A percentile compares a stretch with the other conserved stretches of the same genome.
phyloP scores from a whole-genome alignment of 2,329 filamentous ascomycete species.

The Boeremia lycopersici region DNA sequence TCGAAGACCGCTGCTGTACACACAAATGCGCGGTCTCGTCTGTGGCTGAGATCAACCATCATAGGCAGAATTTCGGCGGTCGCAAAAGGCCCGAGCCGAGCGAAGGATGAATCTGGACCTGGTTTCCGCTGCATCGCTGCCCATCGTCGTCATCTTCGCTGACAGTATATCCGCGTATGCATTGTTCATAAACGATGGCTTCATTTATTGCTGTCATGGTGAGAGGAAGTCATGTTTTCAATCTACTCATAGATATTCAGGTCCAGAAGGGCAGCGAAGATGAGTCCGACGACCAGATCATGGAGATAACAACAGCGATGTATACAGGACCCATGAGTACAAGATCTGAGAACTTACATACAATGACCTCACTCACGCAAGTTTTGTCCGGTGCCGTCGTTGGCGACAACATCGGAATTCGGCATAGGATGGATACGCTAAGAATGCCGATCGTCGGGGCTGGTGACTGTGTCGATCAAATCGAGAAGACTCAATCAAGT shows the following conservation, averaged over 20 bases:
- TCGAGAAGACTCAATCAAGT: too few relatives aligned
- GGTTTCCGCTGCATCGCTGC: slow-evolving; percentile 12
- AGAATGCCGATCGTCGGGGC: slow-evolving; percentile 5
- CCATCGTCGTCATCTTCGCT: slow-evolving; percentile 1
- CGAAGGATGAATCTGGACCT: slow-evolving; percentile 3
- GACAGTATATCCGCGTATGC: not conserved
- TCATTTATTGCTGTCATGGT: not conserved
- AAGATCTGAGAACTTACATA: not conserved
- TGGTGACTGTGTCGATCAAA: slow-evolving; percentile 19
- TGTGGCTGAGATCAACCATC: not conserved
- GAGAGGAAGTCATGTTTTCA: not conserved
- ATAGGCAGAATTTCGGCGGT: not conserved
- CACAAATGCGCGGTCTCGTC: too few relatives aligned
- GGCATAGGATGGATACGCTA: not conserved
- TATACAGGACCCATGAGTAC: not conserved
- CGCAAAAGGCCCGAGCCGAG: slow-evolving; percentile 5
- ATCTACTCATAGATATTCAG: too few relatives aligned
- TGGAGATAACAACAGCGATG: too few relatives aligned
- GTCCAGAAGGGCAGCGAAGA: too few relatives aligned
- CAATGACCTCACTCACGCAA: not conserved
- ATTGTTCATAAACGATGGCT: not conserved
- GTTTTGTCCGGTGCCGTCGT: not conserved
- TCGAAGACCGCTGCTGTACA: not conserved
- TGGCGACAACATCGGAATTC: not conserved
- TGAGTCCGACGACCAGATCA: too few relatives aligned